A percentile compares a stretch with the other conserved stretches of the same genome.
Evolutionary conservation across 1,284 basidiomycete genomes (phyloP).

Genomic region (Lentinula novae-zelandiae): DNA sequence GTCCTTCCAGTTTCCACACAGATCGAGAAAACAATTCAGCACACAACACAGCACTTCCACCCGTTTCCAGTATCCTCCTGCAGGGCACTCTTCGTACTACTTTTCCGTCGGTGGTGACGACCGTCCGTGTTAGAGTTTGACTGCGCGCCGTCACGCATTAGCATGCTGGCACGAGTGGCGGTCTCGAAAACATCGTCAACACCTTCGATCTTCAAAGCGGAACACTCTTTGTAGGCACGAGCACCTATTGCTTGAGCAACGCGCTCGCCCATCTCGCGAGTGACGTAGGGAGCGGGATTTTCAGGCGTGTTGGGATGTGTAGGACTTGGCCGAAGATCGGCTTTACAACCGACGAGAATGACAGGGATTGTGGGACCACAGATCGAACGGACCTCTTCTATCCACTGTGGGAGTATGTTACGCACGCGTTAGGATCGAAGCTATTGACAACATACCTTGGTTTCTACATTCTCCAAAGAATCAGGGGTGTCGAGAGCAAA

Average conservation of each 20-base stretch:
- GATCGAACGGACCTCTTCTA: constrained; percentile 91
- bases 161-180: constrained; percentile 90
- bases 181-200: constrained; percentile 96
- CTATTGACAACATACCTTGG: constrained; percentile 59
- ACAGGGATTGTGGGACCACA: constrained; percentile 84
- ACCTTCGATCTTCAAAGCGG: constrained; percentile 86
- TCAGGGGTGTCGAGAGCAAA: constrained; percentile 97
- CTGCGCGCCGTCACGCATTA: constrained; percentile 82
- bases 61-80: constrained; percentile 44
- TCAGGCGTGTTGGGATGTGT: constrained; percentile 37
- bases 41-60: constrained; percentile 60
- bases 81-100: constrained; percentile 41
- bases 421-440: constrained; percentile 1
- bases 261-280: constrained; percentile 71
- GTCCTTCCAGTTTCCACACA: not conserved
- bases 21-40: constrained; percentile 26
- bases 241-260: constrained; percentile 83
- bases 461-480: constrained; percentile 92
- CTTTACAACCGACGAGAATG: constrained; percentile 84
- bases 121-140: constrained; percentile 38
- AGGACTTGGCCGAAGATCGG: constrained; percentile 66
- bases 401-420: constrained; percentile 65
- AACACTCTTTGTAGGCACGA: constrained; percentile 90
- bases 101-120: constrained; percentile 48
- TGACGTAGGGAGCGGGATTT: constrained; percentile 51